phyloP scores from a whole-genome alignment of 202 grass and related monocot species.

The Setaria italica region DNA sequence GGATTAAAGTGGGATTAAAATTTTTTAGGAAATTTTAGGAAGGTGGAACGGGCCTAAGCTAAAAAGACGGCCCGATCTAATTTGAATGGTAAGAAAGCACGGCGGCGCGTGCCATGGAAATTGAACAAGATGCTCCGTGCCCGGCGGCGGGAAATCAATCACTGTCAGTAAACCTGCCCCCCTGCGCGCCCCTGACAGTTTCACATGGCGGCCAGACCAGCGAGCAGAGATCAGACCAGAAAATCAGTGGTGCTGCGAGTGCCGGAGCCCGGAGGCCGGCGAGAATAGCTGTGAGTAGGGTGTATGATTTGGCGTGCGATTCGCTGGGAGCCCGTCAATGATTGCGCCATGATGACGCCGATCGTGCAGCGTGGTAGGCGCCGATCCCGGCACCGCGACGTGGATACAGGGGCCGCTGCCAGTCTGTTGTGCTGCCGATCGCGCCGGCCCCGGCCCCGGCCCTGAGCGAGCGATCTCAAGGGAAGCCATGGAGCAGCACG shows the following conservation, averaged over 20 bases:
- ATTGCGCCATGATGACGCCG: conserved; percentile 44
- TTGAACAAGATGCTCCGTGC: background rate
- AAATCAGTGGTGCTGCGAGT: background rate
- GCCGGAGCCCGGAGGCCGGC: background rate
- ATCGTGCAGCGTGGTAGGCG: background rate
- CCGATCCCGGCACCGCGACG: conserved; percentile 20
- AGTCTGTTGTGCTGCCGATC: background rate
- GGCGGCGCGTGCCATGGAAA: background rate
- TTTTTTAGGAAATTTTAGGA: too few relatives aligned
- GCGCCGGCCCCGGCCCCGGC: background rate
- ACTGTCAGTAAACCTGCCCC: background rate
- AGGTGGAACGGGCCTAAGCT: too few relatives aligned
- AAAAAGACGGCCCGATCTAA: too few relatives aligned
- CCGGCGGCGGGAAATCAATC: background rate
- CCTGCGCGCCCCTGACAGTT: background rate
- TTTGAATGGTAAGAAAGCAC: background rate
- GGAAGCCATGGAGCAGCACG: background rate
- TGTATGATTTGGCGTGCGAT: background rate
- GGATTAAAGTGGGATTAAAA: too few relatives aligned
- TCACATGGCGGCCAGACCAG: conserved; percentile 27
- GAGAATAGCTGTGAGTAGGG: too few relatives aligned
- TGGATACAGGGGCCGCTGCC: conserved; percentile 23
- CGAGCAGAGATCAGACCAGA: too few relatives aligned
- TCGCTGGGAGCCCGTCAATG: conserved; percentile 28
- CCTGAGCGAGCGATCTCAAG: background rate